Conservation (phyloP, 768 basidiomycete species). For the Suillus hirtellus region DNA sequence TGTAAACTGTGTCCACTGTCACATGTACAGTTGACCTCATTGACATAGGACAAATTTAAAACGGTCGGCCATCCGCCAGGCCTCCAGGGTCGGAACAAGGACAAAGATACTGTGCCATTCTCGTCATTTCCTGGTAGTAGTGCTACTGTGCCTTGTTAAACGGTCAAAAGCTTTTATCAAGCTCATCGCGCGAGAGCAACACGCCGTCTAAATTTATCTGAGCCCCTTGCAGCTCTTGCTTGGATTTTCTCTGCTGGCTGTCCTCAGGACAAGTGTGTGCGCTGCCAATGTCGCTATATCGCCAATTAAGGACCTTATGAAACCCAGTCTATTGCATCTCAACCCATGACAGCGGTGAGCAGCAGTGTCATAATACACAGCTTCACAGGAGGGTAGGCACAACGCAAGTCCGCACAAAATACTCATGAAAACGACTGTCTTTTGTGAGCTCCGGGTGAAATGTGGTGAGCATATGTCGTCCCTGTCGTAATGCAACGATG, state of each 20-base stretch:
- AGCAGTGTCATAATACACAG: neutral
- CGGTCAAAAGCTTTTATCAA: no score
- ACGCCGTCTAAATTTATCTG: neutral
- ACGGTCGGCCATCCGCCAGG: no score
- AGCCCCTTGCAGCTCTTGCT: neutral
- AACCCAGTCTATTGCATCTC: neutral
- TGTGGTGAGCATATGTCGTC: conserved; percentile 79
- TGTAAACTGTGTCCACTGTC: no score
- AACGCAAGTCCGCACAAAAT: conserved; percentile 81
- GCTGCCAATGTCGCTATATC: neutral
- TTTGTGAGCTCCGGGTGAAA: conserved; percentile 94
- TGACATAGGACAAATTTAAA: no score
- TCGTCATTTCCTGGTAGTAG: no score
- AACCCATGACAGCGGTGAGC: neutral
- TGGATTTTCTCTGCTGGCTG: neutral
- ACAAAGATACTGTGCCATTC: no score
- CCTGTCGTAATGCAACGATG: conserved; percentile 85
- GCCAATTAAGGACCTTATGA: neutral
- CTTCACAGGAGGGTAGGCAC: conserved; percentile 29
- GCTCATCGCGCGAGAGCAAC: no score
- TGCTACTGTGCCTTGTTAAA: no score
- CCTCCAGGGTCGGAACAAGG: no score
- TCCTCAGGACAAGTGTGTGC: neutral
- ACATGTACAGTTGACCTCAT: no score
- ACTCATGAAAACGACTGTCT: conserved; percentile 89